Evolutionary conservation across 768 basidiomycete genomes (phyloP).

Genomic region (Phylloporus sp.): DNA sequence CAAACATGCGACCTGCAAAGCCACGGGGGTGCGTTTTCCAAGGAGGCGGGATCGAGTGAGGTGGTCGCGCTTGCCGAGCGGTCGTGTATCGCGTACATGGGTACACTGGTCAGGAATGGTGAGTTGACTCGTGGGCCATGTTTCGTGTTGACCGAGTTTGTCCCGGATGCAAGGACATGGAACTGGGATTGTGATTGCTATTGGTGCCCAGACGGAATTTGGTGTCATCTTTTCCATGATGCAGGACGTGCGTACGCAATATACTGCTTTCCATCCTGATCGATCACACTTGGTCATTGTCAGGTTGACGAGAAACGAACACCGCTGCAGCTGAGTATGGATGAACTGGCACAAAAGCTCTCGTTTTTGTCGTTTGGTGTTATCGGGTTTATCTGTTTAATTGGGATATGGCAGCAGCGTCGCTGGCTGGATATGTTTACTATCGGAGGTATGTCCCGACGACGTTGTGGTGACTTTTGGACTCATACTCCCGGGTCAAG

Average conservation of each 20-base stretch:
- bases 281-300: background rate
- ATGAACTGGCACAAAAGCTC: constrained; percentile 90
- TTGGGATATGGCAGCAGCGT: constrained; percentile 81
- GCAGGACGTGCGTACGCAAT: constrained; percentile 68
- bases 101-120: constrained; percentile 90
- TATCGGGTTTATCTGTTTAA: constrained; percentile 89
- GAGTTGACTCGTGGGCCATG: constrained; percentile 8
- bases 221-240: constrained; percentile 97
- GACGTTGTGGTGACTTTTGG: background rate
- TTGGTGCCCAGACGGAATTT: constrained; percentile 85
- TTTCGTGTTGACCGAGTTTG: constrained; percentile 3
- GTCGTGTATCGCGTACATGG: constrained; percentile 91
- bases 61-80: constrained; percentile 73
- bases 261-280: background rate
- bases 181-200: constrained; percentile 82
- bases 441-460: constrained; percentile 73
- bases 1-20: constrained; percentile 50
- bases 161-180: constrained; percentile 58
- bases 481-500: constrained; percentile 39
- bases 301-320: constrained; percentile 85
- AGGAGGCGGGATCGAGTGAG: constrained; percentile 35
- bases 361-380: constrained; percentile 90
- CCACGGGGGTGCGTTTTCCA: constrained; percentile 10
- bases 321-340: constrained; percentile 91
- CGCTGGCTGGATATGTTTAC: constrained; percentile 99